These are phyloP conservation scores for Alternaria alternata DNA, from an alignment of 2,329 filamentous ascomycete species.

Conservation along the genomic window DNA sequence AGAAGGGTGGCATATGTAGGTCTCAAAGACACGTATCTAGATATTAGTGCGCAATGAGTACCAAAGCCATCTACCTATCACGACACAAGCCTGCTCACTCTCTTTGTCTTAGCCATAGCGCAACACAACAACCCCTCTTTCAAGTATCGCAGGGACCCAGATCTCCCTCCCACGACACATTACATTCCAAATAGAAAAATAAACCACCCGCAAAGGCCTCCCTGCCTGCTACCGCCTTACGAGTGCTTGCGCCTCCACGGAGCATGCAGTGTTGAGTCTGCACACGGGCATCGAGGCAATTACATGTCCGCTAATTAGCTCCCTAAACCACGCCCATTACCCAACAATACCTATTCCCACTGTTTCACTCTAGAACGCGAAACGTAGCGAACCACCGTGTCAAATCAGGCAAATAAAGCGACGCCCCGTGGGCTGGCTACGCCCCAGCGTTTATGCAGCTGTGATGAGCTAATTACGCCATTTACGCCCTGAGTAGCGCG, in stretches of 20 bases:
- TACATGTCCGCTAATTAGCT: background rate
- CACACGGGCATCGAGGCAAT: too few species aligned
- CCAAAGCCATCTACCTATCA: background rate
- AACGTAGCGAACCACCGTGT: background rate
- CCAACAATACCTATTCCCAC: background rate
- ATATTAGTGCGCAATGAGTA: background rate
- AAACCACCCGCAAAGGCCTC: background rate
- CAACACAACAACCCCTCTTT: background rate
- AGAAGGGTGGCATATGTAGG: background rate
- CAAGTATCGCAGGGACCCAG: background rate
- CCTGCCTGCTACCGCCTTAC: background rate
- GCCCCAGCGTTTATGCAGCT: background rate
- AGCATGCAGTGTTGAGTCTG: too few species aligned
- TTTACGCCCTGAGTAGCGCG: background rate
- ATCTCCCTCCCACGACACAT: background rate
- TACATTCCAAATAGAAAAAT: background rate
- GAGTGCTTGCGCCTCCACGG: background rate
- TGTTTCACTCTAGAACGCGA: background rate
- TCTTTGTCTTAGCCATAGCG: background rate
- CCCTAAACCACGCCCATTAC: background rate
- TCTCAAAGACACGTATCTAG: background rate
- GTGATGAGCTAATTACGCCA: background rate
- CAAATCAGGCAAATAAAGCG: background rate
- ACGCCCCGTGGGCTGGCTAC: background rate
- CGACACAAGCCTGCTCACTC: background rate